Evolutionary conservation across 1,284 basidiomycete species (phyloP).

Genomic region (Apiotrichum mycotoxinovorans): DNA sequence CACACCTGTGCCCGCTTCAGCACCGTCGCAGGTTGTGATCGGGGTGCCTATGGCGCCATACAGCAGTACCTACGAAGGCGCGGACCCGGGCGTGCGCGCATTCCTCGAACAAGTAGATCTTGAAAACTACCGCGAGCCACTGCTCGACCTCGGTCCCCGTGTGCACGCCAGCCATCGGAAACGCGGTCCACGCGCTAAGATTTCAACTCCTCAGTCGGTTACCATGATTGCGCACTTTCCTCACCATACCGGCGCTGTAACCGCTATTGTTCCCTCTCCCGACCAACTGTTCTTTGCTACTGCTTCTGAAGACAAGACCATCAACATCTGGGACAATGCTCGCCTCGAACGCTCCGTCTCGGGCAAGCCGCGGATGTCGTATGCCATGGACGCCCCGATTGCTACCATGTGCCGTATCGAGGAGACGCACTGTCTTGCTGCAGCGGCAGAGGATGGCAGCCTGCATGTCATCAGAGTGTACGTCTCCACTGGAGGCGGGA

Average conservation of each 20-base stretch:
- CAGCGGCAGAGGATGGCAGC: conserved; percentile 78
- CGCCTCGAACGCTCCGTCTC: conserved; percentile 70
- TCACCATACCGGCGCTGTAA: conserved; percentile 76
- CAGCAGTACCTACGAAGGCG: conserved; percentile 61
- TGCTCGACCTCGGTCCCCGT: conserved; percentile 82
- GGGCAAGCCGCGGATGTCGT: conserved; percentile 41
- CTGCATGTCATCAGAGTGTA: conserved; percentile 79
- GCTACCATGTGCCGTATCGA: conserved; percentile 78
- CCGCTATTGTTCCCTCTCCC: conserved; percentile 78
- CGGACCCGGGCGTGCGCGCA: conserved; percentile 78
- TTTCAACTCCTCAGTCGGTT: conserved; percentile 61
- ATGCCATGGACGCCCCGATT: conserved; percentile 59
- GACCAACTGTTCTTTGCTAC: conserved; percentile 94
- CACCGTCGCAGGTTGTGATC: conserved; percentile 11
- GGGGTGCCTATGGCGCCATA: conserved; percentile 31
- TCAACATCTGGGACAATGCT: conserved; percentile 79
- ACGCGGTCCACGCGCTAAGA: conserved; percentile 58
- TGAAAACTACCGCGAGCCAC: conserved; percentile 73
- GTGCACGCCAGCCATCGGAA: conserved; percentile 72
- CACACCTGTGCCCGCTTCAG: conserved; percentile 24
- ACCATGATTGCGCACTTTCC: conserved; percentile 79
- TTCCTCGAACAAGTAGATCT: conserved; percentile 84
- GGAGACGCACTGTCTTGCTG: conserved; percentile 80
- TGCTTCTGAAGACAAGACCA: conserved; percentile 75
- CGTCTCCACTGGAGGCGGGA: conserved; percentile 62